Evolutionary conservation across 208 protist species (phyloP), one percentile per base, ranked within the genome.

Genomic region (Leishmania arabica): DNA sequence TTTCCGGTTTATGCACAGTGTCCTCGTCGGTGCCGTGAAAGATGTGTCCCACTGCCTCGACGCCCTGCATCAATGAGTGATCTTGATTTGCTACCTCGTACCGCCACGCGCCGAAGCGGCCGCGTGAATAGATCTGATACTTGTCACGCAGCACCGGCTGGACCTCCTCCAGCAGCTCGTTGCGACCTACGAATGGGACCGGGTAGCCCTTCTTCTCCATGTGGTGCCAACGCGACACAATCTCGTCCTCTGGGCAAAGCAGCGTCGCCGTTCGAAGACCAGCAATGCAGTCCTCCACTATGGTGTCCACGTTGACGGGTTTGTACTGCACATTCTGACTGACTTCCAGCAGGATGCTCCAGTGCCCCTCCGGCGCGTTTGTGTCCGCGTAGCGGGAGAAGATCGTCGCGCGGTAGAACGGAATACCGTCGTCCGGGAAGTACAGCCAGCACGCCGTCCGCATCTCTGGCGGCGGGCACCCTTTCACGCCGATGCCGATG

Each of bases 81-180:
- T 93, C 90, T 64, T 96, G 89, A 73, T 96, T 94, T 37, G 82
- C 90, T 31, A 95, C 90, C 84, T 95, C 93, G 79, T 95, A 96
- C 77, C 86, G 83, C 90, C 91, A 95, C 56, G 82, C 84, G 31
- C 91, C 91, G 77, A 95, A 95, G 70, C 93, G 89, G 17, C 91
- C 91, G 19, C 93, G 88, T 2, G 82, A 86, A 77, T 92, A 95
- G 62, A 95, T 94, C 74, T 82, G 72, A 51, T 81, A 81, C 31
- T 65, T 81, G 62, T 86, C 75, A 34, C 78, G 82, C 45, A 96
- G 85, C 19, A 80, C 31, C 15, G 78, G 81, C 51, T 87, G 82
- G 64, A 85, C 92, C 66, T 85, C 81, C 42, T 84, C 62, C 37
- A 96, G 74, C 54, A 90, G 75, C 74, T 85, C 86, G 80, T 93